Evolutionary conservation across 768 basidiomycete species (phyloP).

Genomic region (Ramaria rubella): DNA sequence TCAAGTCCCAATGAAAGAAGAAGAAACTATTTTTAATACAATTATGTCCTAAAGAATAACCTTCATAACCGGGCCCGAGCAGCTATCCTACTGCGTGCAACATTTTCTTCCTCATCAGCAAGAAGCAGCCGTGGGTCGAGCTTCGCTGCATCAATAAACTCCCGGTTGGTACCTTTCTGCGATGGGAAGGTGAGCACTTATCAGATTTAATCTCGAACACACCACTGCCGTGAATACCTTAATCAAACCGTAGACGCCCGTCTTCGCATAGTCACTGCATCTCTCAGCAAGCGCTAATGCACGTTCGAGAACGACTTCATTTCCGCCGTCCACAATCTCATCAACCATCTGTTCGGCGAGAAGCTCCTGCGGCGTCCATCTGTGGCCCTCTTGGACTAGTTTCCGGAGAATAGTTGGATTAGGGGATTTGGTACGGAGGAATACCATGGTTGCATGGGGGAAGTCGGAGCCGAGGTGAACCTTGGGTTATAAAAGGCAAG

Average conservation of each 20-base stretch:
- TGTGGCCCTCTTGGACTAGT: constrained; percentile 27
- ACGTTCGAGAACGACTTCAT: constrained; percentile 54
- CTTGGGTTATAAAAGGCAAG: constrained; percentile 8
- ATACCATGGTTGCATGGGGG: constrained; percentile 28
- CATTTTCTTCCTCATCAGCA: background rate
- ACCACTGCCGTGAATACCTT: too few species aligned
- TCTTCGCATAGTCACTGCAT: constrained; percentile 43
- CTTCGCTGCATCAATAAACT: background rate
- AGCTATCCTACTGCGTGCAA: too few species aligned
- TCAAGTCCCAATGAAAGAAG: too few species aligned
- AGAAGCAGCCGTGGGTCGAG: background rate
- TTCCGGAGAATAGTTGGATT: constrained; percentile 26
- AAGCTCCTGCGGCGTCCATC: constrained; percentile 32
- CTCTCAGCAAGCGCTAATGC: constrained; percentile 56
- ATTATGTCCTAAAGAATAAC: too few species aligned
- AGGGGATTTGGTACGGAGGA: constrained; percentile 25
- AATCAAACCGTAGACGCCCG: constrained; percentile 67
- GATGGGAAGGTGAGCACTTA: too few species aligned
- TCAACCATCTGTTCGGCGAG: constrained; percentile 28
- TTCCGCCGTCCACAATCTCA: constrained; percentile 30
- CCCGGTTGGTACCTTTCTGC: background rate
- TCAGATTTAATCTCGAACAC: too few species aligned
- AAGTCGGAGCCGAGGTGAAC: constrained; percentile 34
- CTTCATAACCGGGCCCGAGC: too few species aligned
- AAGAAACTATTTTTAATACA: too few species aligned